A percentile compares a stretch with the other conserved stretches of the same genome.
Evolutionary conservation across 2,329 filamentous ascomycete species (phyloP).

Genomic region (Diaporthe destruens): DNA sequence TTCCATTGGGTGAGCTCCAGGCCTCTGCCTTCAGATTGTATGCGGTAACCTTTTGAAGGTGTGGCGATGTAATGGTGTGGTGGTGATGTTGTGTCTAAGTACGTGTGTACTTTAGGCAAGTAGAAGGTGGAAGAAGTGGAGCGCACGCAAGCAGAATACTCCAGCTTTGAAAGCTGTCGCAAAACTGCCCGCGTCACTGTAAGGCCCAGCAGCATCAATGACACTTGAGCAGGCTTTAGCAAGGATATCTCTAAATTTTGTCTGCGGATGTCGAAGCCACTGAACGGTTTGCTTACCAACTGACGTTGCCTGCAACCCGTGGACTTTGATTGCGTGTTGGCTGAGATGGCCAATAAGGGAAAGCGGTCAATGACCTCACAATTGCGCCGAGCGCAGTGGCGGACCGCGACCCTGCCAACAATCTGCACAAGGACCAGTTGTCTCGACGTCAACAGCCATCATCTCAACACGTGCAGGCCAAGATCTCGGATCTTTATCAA

Average conservation of each 20-base stretch:
- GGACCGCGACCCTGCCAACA: conserved; percentile 3
- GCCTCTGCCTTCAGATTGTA: too few relatives aligned
- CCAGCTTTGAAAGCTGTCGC: neutral
- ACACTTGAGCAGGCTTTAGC: neutral
- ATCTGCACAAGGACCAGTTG: neutral
- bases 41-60: too few relatives aligned
- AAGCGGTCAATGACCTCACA: conserved; percentile 32
- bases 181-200: neutral
- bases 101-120: too few relatives aligned
- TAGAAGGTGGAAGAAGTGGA: neutral
- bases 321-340: neutral
- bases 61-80: too few relatives aligned
- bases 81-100: too few relatives aligned
- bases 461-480: neutral
- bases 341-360: conserved; percentile 1
- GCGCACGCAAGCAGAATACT: neutral
- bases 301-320: neutral
- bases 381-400: neutral
- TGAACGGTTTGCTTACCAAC: too few relatives aligned
- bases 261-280: neutral
- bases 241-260: neutral
- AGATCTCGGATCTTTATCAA: too few relatives aligned
- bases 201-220: neutral
- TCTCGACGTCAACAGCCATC: neutral
- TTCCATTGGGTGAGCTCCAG: too few relatives aligned